These are phyloP conservation scores for Ceratobasidium sp. DNA, from an alignment of 1,284 basidiomycete genomes.

Conservation along the genomic window DNA sequence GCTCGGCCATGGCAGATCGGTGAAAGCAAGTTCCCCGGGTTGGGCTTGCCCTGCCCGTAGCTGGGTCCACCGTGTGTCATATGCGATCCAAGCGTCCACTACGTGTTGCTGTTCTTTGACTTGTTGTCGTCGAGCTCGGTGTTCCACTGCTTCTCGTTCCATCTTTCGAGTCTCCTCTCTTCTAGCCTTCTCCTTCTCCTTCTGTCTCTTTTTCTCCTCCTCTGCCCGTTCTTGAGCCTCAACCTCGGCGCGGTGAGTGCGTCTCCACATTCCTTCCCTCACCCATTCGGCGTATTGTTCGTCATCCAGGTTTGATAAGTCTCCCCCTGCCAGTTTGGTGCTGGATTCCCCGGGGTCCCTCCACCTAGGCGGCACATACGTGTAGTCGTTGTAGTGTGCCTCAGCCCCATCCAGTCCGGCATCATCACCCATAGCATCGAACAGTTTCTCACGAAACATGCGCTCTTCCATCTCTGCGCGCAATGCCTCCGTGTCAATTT, in stretches of 20 bases:
- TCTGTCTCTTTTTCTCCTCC: slow-evolving; percentile 58
- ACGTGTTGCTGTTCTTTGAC: slow-evolving; percentile 62
- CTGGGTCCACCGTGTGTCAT: slow-evolving; percentile 64
- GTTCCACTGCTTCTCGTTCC: slow-evolving; percentile 66
- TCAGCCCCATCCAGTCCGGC: slow-evolving; percentile 73
- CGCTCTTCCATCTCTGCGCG: slow-evolving; percentile 70
- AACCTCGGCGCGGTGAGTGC: slow-evolving; percentile 63
- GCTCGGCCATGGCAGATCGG: slow-evolving; percentile 86
- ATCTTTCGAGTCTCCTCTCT: slow-evolving; percentile 66
- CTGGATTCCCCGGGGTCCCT: slow-evolving; percentile 51
- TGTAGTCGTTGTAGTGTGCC: slow-evolving; percentile 72
- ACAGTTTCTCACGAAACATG: slow-evolving; percentile 76
- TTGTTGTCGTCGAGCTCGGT: slow-evolving; percentile 61
- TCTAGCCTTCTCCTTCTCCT: slow-evolving; percentile 67
- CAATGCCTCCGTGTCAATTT: slow-evolving; percentile 65
- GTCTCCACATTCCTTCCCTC: slow-evolving; percentile 82
- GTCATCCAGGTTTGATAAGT: slow-evolving; percentile 70
- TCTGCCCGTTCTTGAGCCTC: slow-evolving; percentile 69
- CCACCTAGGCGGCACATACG: slow-evolving; percentile 73
- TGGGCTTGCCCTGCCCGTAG: slow-evolving; percentile 49
- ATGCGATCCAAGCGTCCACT: slow-evolving; percentile 64
- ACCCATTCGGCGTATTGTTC: slow-evolving; percentile 87
- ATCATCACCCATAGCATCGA: slow-evolving; percentile 71
- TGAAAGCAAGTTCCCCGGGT: slow-evolving; percentile 60
- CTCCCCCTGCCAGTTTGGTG: slow-evolving; percentile 16